Percentiles rank a stretch among this genome's conserved stretches.
Evolutionary conservation across 2,329 filamentous ascomycete genomes (phyloP).

Genomic region (Trichoderma lentiforme): DNA sequence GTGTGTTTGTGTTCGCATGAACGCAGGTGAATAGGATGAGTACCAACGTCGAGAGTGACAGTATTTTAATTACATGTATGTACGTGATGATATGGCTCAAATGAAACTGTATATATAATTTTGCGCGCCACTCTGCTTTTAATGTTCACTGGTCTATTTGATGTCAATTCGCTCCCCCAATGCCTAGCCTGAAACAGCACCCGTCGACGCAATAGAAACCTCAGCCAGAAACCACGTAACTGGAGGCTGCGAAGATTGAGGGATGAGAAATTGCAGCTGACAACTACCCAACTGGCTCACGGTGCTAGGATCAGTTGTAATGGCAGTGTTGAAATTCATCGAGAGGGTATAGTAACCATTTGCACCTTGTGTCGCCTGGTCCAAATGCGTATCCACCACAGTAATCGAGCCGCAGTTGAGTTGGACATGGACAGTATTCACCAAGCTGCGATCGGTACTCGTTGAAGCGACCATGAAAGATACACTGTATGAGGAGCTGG

Average conservation of each 20-base stretch:
- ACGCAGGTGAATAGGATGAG: no score
- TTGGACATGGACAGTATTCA: not conserved
- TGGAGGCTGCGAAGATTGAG: not conserved
- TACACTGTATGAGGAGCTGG: not conserved
- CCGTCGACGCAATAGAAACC: not conserved
- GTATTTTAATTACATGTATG: not conserved
- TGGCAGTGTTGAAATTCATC: not conserved
- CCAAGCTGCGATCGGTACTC: not conserved
- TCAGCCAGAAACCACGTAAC: not conserved
- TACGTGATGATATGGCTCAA: not conserved
- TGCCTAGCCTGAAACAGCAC: not conserved
- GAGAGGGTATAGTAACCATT: not conserved
- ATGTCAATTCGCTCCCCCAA: not conserved
- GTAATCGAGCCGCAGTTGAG: not conserved
- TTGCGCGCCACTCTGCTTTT: not conserved
- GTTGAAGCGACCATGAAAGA: not conserved
- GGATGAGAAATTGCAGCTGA: not conserved
- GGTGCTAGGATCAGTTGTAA: not conserved
- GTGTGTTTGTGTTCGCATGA: not conserved
- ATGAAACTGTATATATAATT: not conserved
- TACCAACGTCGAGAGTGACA: not conserved
- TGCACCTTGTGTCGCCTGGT: not conserved
- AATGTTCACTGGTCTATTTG: not conserved
- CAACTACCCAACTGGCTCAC: not conserved
- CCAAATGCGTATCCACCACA: not conserved